Percentiles rank a stretch among this genome's conserved stretches.
Conservation (phyloP, 352 stramenopile species). For the Pythium coloratum region DNA sequence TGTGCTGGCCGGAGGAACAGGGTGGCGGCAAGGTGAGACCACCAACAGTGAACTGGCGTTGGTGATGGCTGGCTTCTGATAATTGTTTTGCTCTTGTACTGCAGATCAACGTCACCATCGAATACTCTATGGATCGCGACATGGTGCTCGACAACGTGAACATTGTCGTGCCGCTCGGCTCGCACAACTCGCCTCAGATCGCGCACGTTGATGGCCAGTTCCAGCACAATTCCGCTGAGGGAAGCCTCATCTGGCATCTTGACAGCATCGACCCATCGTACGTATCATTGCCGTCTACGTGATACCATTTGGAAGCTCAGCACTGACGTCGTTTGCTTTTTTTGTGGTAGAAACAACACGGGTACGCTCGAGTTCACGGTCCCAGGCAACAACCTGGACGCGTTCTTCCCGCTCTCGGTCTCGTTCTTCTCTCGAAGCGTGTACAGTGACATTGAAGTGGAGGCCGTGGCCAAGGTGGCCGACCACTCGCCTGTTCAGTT, state of each 20-base stretch:
- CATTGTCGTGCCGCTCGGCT: conserved; percentile 77
- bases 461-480: conserved; percentile 69
- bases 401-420: conserved; percentile 87
- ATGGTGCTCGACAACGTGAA: conserved; percentile 90
- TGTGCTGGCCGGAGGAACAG: conserved; percentile 87
- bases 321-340: background rate
- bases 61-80: background rate
- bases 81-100: background rate
- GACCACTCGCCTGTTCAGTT: conserved; percentile 76
- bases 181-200: conserved; percentile 66
- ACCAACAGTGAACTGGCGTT: no score
- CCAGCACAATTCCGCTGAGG: conserved; percentile 79
- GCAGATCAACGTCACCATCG: conserved; percentile 84
- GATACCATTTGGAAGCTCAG: background rate
- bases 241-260: conserved; percentile 80
- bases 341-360: conserved; percentile 65
- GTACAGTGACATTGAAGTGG: conserved; percentile 85
- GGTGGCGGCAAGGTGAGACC: conserved; percentile 64
- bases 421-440: conserved; percentile 89
- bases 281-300: conserved; percentile 24
- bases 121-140: conserved; percentile 86
- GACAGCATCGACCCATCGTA: conserved; percentile 77
- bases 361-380: conserved; percentile 84
- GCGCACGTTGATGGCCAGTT: conserved; percentile 84
- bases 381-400: conserved; percentile 75